Base-by-base conservation (phyloP, 495 filamentous ascomycete species). In the Penicillium fimorum region DNA sequence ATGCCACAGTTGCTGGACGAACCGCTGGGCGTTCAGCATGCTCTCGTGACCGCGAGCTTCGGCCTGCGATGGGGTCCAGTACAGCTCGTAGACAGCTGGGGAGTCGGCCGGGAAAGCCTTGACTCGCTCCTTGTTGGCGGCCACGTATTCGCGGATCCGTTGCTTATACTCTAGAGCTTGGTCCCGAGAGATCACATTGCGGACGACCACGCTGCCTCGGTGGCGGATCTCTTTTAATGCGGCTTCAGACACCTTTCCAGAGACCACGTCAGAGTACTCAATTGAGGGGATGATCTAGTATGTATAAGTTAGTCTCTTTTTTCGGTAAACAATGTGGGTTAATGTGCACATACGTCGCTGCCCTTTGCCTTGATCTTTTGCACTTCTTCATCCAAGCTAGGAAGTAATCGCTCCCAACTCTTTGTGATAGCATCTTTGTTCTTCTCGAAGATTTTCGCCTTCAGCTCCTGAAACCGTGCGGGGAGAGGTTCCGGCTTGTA, bases 71-170 rank as follows among this genome's bases (percentile, higher is more conserved):
- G 83, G 81, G 1, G 88, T 88, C 92, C 92, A 96, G 74, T 96
- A 96, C 3, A 96, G 76, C 65, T 96, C 92, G 63, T 86, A 92
- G 4, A 96, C 90, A 48, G 90, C 85, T 0, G 91, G 91, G 12
- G 79, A 80, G 18, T 83, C 76, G 1, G 77, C 52, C 0, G 84
- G 84, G 60, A 86, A 82, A 10, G 83, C 74, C 40, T 74, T 78
- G 8, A 76, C 72, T 27, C 59, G 65, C 27, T 70, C 71, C 40
- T 70, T 50, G 59, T 90, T 91, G 25, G 78, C 73, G 24, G 71
- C 68, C 8, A 86, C 76, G 55, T 91, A 90, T 48, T 83, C 80
- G 54, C 83, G 79, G 53, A 73, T 71, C 41, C 70, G 68, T 37
- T 73, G 60, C 61, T 78, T 77, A 29, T 67, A 76, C 22, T 66